Base-by-base conservation (phyloP, 345 rosid genomes). In the Bruguiera gymnorhiza region DNA sequence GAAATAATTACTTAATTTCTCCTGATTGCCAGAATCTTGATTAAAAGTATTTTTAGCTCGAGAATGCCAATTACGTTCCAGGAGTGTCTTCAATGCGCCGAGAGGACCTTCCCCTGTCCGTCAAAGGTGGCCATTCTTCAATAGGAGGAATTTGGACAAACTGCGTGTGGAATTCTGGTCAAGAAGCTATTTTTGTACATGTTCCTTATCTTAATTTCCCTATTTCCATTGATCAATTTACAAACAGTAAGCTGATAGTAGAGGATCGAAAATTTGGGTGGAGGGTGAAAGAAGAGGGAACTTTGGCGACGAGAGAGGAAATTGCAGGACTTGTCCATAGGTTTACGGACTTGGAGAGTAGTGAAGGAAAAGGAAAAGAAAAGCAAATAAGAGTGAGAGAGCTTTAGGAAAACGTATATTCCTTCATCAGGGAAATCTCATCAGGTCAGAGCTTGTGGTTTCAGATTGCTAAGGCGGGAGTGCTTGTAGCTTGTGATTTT, bases 191-290 rank as follows among this genome's bases (percentile, higher is more conserved):
- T 24, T 71, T 21, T 39, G 55, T 63, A 11, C 69, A 63, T 1
- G 63, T 71, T 26, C 75, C 64, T 7, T 26, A 64, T 63, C 62
- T 64, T 8, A 54, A 63, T 29, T 56, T 23, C 30, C 64, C 75
- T 20, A 3, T 64, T 20, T 9, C 18, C 13, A 54, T 52, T 54
- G 75, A 71, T 62, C 75, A 71, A 57, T 3, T 29, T 6, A 56
- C 46, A 6, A 71, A 63, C 7, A 19, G 46, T 29, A 65, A 63
- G 53, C 2, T 19, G 39, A 57, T 71, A 27, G 69, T 64, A 27
- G 75, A 71, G 8, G 63, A 71, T 21, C 63, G 75, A 69, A 56
- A 43, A 51, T 37, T 71, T 56, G 75, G 75, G 23, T 64, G 63
- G 69, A 39, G 69, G n/a, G 46, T 29, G 52, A 18, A 67, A 29